Evolutionary conservation across 78 protist species (phyloP), one percentile per base, ranked within the genome.

Genomic region (Ministeria vibrans): DNA sequence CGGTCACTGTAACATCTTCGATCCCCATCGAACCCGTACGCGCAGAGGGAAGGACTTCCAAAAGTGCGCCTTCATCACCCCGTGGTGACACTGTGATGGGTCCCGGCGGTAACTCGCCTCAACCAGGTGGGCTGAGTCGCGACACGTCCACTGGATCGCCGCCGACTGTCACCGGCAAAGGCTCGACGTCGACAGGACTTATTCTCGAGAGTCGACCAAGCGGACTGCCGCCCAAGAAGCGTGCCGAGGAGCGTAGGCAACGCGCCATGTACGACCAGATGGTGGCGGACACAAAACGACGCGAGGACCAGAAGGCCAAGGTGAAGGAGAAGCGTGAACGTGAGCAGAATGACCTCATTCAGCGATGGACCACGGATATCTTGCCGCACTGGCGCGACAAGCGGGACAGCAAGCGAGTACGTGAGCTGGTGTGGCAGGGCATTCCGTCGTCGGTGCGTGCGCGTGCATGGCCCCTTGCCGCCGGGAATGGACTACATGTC

Each of bases 401-500:
- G 30, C 7, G 18, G 66, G 45, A 45, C 49, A 71, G 81, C 9
- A 84, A 88, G 45, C 66, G 64, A 22, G 82, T 79, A 39, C 70
- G 83, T 38, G 88, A 84, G 11, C 30, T 81, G 42, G 39, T 76
- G 32, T 77, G 61, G 44, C 86, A 83, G 71, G 93, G 94, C 34
- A 66, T 92, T 0, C 95, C 95, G 18, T 75, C 91, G 45, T 41
- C 42, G 39, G 75, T 85, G 25, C 76, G 95, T 32, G 82, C 83
- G 27, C 64, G 36, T 59, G 85, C 84, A 28, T 92, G 95, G 95
- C 78, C 75, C 38, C 28, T 76, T 55, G 69, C 89, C 38, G 70
- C 83, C 64, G 93, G 94, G 0, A 92, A 92, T 42, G 87, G 62
- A 44, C 84, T 92, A 49, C 82, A 86, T 34, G 86, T 92, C 34